Percentiles rank a stretch among this genome's conserved stretches.
phyloP scores from a whole-genome alignment of 2,329 filamentous ascomycete genomes.

The Falciphora oryzae region DNA sequence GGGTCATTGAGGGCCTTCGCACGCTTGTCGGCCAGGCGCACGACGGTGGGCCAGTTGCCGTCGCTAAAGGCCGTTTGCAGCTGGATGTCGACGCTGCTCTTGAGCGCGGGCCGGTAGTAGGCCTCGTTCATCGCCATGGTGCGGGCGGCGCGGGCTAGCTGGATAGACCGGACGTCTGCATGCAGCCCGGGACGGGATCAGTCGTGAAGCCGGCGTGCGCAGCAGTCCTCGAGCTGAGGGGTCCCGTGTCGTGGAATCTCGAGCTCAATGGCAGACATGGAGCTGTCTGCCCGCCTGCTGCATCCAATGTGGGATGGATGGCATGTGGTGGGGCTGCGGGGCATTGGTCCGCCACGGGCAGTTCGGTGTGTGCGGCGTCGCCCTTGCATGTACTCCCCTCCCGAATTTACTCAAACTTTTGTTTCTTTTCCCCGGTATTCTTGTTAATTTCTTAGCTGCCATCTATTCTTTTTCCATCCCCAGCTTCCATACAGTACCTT shows the following conservation, averaged over 20 bases:
- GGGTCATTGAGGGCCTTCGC: slow-evolving; percentile 43
- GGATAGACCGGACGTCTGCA: neutral
- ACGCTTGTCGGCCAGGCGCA: slow-evolving; percentile 47
- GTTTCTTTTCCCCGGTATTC: no score
- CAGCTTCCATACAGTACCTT: no score
- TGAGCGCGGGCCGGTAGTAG: slow-evolving; percentile 33
- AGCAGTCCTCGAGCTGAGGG: neutral
- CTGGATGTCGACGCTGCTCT: slow-evolving; percentile 46
- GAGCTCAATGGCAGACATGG: neutral
- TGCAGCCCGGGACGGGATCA: no score
- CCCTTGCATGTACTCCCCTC: no score
- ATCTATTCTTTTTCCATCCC: no score
- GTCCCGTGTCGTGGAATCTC: no score
- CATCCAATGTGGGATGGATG: neutral
- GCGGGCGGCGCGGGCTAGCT: neutral
- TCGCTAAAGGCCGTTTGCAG: slow-evolving; percentile 50
- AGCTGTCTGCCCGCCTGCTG: neutral
- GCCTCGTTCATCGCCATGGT: slow-evolving; percentile 21
- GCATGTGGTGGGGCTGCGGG: neutral
- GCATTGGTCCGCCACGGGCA: neutral
- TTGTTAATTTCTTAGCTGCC: no score
- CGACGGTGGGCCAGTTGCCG: slow-evolving; percentile 45
- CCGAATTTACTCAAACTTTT: no score
- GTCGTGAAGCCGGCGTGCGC: no score
- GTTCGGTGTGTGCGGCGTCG: no score